phyloP scores from a whole-genome alignment of 2,329 filamentous ascomycete genomes.

The Fusarium torulosum region DNA sequence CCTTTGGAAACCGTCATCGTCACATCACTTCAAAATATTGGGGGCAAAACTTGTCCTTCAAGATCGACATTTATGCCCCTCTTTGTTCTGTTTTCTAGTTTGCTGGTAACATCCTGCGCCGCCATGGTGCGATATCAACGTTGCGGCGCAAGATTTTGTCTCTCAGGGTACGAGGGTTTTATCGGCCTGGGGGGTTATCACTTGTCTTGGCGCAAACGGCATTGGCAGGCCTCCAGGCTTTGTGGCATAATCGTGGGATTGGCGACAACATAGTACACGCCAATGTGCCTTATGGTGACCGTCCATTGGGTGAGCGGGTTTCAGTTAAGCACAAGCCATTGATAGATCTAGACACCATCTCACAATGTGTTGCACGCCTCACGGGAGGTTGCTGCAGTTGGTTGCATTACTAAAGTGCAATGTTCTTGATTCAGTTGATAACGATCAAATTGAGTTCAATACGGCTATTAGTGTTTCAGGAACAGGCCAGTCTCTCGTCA shows the following conservation, averaged over 20 bases:
- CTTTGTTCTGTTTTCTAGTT: slow-evolving; percentile 13
- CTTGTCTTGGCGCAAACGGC: slow-evolving; percentile 24
- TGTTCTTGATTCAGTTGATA: slow-evolving; percentile 18
- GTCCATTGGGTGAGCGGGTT: slow-evolving; percentile 18
- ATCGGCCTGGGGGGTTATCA: slow-evolving; percentile 13
- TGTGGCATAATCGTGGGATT: neutral
- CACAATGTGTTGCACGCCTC: slow-evolving; percentile 7
- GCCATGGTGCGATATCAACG: slow-evolving; percentile 36
- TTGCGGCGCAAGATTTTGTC: slow-evolving; percentile 1
- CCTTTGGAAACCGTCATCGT: slow-evolving; percentile 23
- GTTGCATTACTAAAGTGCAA: slow-evolving; percentile 19
- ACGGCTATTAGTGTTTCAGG: slow-evolving; percentile 24
- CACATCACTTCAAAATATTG: slow-evolving; percentile 14
- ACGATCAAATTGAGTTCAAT: slow-evolving; percentile 26
- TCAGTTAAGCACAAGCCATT: slow-evolving; percentile 1
- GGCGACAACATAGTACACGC: too few relatives aligned
- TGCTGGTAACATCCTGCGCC: slow-evolving; percentile 14
- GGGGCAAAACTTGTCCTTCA: slow-evolving; percentile 12
- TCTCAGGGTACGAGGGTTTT: slow-evolving; percentile 12
- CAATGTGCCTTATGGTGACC: slow-evolving; percentile 3
- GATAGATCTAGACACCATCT: slow-evolving; percentile 6
- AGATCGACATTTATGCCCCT: slow-evolving; percentile 39
- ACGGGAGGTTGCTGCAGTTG: slow-evolving; percentile 28
- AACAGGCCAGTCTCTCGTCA: slow-evolving; percentile 12
- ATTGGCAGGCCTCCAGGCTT: slow-evolving; percentile 3